Evolutionary conservation across 345 rosid genomes (phyloP), one percentile per base, ranked within the genome.

Genomic region (Citropsis articulata): DNA sequence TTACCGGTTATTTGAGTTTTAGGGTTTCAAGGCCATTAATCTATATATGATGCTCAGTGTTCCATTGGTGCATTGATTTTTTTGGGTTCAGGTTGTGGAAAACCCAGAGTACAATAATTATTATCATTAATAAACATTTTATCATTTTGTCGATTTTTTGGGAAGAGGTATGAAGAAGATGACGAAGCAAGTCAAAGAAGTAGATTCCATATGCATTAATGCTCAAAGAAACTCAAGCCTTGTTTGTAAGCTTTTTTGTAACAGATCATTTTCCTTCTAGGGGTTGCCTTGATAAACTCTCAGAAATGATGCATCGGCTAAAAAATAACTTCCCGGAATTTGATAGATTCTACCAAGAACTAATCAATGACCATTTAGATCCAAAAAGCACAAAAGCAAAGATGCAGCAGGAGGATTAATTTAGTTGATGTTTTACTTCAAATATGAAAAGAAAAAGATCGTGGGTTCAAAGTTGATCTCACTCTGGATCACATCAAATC

Each of bases 401-500:
- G 50, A 45, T 13, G 50, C 50, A 3, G 18, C 79, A 55, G 1
- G 88, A 85, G 53, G 88, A 88, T 38, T 38, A 38, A 38, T 78
- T 78, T 90, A n/a, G 66, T 85, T 30, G 87, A 85, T 66, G 79
- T 87, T 28, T 81, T 88, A 70, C 81, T 88, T 72, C 66, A 80
- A 71, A 27, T 83, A n/a, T 62, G 70, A 63, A 82, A 76, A 40
- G 45, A 40, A 40, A 40, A 40, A 79, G 80, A 84, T 67, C 76
- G 80, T 59, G 75, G 72, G 5, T 35, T 70, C 38, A 64, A 66
- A 64, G 27, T 61, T 59, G 63, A 87, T 50, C 80, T 90, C 50
- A 84, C 84, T 1, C 31, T 63, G 18, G 88, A 88, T 68, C 88
- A 88, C 71, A 80, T 89, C 84, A 89, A 90, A 85, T 90, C 85